Conservation (phyloP, 257 asterid species). For the Jacaranda copaia region DNA sequence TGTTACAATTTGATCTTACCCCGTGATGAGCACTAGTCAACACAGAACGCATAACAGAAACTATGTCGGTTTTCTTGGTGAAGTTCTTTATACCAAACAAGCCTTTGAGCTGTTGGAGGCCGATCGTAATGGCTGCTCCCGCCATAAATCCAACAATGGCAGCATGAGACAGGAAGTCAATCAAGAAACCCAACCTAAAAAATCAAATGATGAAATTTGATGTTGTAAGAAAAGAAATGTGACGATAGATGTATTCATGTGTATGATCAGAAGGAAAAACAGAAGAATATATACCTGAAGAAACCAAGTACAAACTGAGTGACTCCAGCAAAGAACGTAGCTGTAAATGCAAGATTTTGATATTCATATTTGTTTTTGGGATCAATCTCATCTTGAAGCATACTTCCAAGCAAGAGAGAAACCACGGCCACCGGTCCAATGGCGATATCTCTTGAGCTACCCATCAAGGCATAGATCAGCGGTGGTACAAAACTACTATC, state of each 20-base stretch:
- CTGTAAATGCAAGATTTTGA: constrained; percentile 72
- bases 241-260: too few relatives aligned
- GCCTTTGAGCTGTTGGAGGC: constrained; percentile 87
- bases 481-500: constrained; percentile 89
- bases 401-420: constrained; percentile 73
- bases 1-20: constrained; percentile 36
- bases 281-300: constrained; percentile 52
- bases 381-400: constrained; percentile 67
- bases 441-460: constrained; percentile 88
- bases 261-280: not conserved
- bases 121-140: constrained; percentile 79
- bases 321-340: constrained; percentile 79
- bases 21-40: constrained; percentile 61
- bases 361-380: constrained; percentile 63
- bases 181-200: constrained; percentile 78
- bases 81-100: constrained; percentile 65
- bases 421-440: constrained; percentile 91
- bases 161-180: constrained; percentile 80
- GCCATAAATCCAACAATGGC: constrained; percentile 81
- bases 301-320: constrained; percentile 71
- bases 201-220: not conserved
- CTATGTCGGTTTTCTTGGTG: constrained; percentile 69
- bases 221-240: not conserved
- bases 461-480: constrained; percentile 75
- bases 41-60: constrained; percentile 75